Evolutionary conservation across 2,329 filamentous ascomycete species (phyloP).

Genomic region (Neofusicoccum cordaticola): DNA sequence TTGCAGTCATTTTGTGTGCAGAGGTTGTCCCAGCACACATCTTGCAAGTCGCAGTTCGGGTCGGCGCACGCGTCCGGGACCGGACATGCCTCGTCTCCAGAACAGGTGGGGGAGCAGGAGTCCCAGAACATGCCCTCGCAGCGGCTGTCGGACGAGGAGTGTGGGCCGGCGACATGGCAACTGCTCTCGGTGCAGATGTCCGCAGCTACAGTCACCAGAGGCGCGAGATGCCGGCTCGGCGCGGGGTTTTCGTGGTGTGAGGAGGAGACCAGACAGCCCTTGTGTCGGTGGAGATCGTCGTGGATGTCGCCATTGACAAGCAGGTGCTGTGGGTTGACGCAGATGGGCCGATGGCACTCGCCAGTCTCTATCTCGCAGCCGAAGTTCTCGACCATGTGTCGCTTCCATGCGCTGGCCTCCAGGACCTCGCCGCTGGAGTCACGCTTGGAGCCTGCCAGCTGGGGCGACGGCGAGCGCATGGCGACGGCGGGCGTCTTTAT

Average conservation of each 20-base stretch:
- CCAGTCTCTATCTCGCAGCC: constrained; percentile 15
- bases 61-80: constrained; percentile 35
- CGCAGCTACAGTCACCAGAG: background rate
- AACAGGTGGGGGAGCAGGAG: constrained; percentile 27
- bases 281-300: constrained; percentile 11
- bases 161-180: background rate
- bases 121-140: constrained; percentile 36
- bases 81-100: constrained; percentile 29
- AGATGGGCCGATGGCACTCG: constrained; percentile 12
- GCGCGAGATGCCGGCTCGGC: background rate
- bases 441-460: constrained; percentile 17
- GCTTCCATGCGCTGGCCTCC: constrained; percentile 5
- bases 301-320: constrained; percentile 12
- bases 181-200: constrained; percentile 14
- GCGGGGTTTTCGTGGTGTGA: background rate
- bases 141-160: constrained; percentile 24
- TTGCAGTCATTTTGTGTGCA: constrained; percentile 36
- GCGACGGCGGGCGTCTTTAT: background rate
- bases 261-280: background rate
- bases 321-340: constrained; percentile 16
- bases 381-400: constrained; percentile 7
- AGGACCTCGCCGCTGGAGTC: constrained; percentile 9
- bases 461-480: constrained; percentile 15
- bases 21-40: constrained; percentile 19
- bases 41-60: constrained; percentile 30